Conservation (phyloP, 345 rosid genomes). For the Physaria fendleri region DNA sequence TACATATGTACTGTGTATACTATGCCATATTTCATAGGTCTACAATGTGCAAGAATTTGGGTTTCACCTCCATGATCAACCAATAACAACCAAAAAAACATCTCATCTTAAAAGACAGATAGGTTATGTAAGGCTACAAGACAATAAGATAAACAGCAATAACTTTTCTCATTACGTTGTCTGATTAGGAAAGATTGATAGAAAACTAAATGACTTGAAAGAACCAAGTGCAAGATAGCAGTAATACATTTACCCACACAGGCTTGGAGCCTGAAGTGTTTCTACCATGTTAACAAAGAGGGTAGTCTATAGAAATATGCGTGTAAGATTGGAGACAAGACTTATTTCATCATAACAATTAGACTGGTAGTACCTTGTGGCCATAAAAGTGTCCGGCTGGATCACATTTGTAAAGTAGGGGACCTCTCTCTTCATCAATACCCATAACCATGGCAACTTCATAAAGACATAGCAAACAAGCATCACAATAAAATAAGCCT, state of each 20-base stretch:
- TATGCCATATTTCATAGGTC: background rate
- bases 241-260: too few relatives aligned
- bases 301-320: background rate
- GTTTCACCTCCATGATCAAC: background rate
- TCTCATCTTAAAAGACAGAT: background rate
- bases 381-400: slow-evolving; percentile 99
- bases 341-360: background rate
- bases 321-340: background rate
- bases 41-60: background rate
- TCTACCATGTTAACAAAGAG: background rate
- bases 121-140: background rate
- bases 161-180: background rate
- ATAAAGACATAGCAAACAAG: slow-evolving; percentile 1
- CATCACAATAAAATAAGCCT: too few relatives aligned
- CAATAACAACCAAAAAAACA: background rate
- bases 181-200: background rate
- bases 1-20: background rate
- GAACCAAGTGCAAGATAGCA: background rate
- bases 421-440: slow-evolving; percentile 93
- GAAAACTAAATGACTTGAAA: background rate
- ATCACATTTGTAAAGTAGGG: slow-evolving; percentile 90
- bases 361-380: slow-evolving; percentile 62
- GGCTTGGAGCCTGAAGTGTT: background rate
- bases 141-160: background rate
- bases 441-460: slow-evolving; percentile 97